Base-by-base conservation (phyloP, 768 basidiomycete species). In the Roridomyces roridus region DNA sequence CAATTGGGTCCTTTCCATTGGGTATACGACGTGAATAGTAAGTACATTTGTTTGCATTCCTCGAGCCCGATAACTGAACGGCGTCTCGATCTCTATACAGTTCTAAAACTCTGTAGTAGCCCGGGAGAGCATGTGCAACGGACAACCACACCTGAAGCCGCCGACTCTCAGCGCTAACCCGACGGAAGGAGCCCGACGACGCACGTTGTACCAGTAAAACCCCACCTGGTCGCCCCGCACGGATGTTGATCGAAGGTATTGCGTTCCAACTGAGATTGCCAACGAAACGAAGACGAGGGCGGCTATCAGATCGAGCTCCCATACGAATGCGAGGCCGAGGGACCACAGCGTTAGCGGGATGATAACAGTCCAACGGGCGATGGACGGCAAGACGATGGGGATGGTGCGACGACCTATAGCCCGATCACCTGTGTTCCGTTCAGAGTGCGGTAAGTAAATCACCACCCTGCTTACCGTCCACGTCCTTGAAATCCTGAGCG, bases 401-500 rank as follows among this genome's bases (percentile, higher is more conserved):
- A 83, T 62, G 0, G 81, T 83, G 3, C 65, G 43, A 4, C 81
- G 72, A 3, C 79, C 77, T 1, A 72, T 69, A 24, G 67, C 41
- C 5, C 66, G 65, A 51, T 83, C 82, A 0, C 82, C 81, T 20
- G 66, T 3, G 11, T 10, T 34, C 11, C 31, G 31, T 34, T 34
- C 31, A 34, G 31, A 34, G 10, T 34, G 11, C 15, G 31, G 10
- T 34, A 15, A 34, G 15, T 3, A 15, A 34, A 34, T 34, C 20
- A 23, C 9, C 15, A 40, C 15, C 10, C 11, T 12, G 20, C 17
- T n/a, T 40, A 40, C 39, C 39, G 2, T 40, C 65, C 6, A 71
- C 64, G 46, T 83, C 82, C 45, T 75, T 74, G 59, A 80, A 83
- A 55, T 83, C 82, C 64, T 81, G 78, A 3, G 76, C 74, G 43